Conservation (phyloP, 192 early-diverging fungal species). For the Backusella sp. region DNA sequence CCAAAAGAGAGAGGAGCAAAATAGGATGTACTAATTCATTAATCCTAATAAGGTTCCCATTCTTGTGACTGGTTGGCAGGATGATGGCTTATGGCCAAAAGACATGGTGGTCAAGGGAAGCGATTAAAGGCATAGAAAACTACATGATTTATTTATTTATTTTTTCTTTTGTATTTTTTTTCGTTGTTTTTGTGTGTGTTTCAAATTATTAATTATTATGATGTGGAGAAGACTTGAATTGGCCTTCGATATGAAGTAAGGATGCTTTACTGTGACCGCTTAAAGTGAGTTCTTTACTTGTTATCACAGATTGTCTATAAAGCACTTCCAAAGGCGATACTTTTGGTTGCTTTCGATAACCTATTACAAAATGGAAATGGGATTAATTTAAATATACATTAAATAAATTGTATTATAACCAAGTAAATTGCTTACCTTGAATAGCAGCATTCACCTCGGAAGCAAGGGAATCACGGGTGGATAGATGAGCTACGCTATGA, state of each 20-base stretch:
- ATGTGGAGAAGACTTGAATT: conserved; percentile 34
- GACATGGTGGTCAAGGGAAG: conserved; percentile 33
- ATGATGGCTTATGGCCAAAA: conserved; percentile 52
- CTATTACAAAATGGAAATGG: not conserved
- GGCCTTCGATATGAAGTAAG: conserved; percentile 42
- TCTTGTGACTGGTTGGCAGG: conserved; percentile 54
- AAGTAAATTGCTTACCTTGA: conserved; percentile 39
- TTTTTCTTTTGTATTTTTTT: not conserved
- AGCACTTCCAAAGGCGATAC: conserved; percentile 41
- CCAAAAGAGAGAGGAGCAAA: not conserved
- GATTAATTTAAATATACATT: not conserved
- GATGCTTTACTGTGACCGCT: conserved; percentile 38
- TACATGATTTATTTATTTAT: not conserved
- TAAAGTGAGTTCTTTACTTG: conserved; percentile 35
- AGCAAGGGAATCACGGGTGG: conserved; percentile 58
- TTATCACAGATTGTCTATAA: conserved; percentile 38
- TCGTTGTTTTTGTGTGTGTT: not conserved
- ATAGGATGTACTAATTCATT: conserved; percentile 9
- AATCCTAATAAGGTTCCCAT: conserved; percentile 43
- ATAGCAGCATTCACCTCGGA: conserved; percentile 70
- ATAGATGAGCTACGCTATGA: conserved; percentile 48
- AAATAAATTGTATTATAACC: not conserved
- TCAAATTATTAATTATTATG: not conserved
- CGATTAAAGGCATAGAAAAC: not conserved
- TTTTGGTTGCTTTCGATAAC: conserved; percentile 6